Evolutionary conservation across 228 moss, liverwort and hornwort species (phyloP).

Genomic region (Sphagnum fallax): DNA sequence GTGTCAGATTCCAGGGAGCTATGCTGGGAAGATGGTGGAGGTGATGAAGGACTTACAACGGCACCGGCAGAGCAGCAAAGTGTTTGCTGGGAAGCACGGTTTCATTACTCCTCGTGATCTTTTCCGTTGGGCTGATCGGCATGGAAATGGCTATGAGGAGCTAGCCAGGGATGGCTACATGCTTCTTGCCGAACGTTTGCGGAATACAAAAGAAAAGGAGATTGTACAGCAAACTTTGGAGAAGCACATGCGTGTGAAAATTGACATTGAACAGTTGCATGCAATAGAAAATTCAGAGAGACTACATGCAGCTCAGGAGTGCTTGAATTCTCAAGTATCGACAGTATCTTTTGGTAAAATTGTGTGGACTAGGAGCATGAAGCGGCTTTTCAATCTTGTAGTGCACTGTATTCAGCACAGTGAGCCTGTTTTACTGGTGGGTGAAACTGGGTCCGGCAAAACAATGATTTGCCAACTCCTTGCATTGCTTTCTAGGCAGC

Average conservation of each 20-base stretch:
- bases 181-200: conserved; percentile 84
- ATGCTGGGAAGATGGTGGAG: conserved; percentile 92
- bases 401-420: conserved; percentile 67
- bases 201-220: conserved; percentile 68
- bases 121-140: conserved; percentile 96
- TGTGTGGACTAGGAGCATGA: conserved; percentile 94
- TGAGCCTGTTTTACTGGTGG: conserved; percentile 89
- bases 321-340: conserved; percentile 33
- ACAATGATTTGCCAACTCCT: conserved; percentile 90
- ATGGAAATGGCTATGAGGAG: conserved; percentile 89
- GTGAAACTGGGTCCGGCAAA: conserved; percentile 96
- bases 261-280: conserved; percentile 63
- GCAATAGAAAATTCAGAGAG: conserved; percentile 45
- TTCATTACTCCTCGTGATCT: conserved; percentile 98
- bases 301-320: conserved; percentile 41
- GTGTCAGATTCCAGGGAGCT: conserved; percentile 90
- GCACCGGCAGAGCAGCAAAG: conserved; percentile 90
- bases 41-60: conserved; percentile 99
- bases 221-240: conserved; percentile 78
- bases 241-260: conserved; percentile 86
- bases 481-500: conserved; percentile 50
- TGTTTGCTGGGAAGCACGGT: conserved; percentile 97
- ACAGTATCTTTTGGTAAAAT: conserved; percentile 71
- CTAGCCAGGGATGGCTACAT: conserved; percentile 89
- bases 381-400: conserved; percentile 76